Evolutionary conservation across 2,329 filamentous ascomycete genomes (phyloP), one percentile per base, ranked within the genome.

Genomic region (Neofusicoccum parvum): DNA sequence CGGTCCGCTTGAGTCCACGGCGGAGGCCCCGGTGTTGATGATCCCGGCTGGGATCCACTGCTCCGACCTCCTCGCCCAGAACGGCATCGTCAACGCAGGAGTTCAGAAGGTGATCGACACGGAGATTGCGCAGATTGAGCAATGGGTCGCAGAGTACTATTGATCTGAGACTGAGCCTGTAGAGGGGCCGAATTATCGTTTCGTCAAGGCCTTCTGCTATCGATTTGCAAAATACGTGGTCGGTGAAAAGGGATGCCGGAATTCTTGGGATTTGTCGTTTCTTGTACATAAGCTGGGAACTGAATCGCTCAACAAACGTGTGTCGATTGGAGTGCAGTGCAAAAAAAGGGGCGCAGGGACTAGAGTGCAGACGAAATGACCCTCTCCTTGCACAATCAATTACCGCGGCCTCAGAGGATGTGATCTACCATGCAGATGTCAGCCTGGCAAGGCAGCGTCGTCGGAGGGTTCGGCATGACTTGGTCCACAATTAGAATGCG

Each of bases 31-130:
- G 0, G 78, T 87, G 11, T 78, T 82, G 62, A 69, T 88, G 20
- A 83, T 89, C 51, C 81, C 82, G 0, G 81, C 80, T 3, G 84
- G 81, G 0, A 81, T 82, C 50, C 87, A 89, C 71, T 87, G 85
- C 72, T 83, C 81, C 20, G 87, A 88, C 73, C 68, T 87, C 43
- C 72, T 80, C 32, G 70, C 82, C 41, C 69, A 66, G 49, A 86
- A 86, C 69, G 83, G 77, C 0, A 72, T 65, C 1, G 79, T 73
- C 23, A 86, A 87, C 72, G 74, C 74, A 0, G 81, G 80, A 0
- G 80, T 82, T 1, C 78, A 82, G 71, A 74, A 75, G 46, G 79
- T 88, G 1, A 82, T 86, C 45, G 78, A 86, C 69, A 76, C 76
- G 17, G 79, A 83, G 70, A 73, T 87, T 3, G 73, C 73, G 14